Evolutionary conservation across 1,284 basidiomycete species (phyloP).

Genomic region (Irpex sp.): DNA sequence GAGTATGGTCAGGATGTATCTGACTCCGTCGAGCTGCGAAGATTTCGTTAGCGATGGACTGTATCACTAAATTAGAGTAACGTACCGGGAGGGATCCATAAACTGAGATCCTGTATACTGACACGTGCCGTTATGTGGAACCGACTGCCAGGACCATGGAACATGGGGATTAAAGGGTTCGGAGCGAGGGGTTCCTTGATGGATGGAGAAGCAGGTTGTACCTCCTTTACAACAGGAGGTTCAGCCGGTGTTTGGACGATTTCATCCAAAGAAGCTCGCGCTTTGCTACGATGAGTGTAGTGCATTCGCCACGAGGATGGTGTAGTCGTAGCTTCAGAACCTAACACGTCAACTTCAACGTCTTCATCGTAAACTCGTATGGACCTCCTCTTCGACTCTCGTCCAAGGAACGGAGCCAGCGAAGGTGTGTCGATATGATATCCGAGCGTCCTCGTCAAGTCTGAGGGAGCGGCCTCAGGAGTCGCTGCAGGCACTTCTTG

Average conservation of each 20-base stretch:
- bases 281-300: slow-evolving; percentile 42
- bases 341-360: slow-evolving; percentile 42
- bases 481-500: neutral
- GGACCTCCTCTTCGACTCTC: slow-evolving; percentile 48
- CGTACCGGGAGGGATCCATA: slow-evolving; percentile 57
- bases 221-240: neutral
- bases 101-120: slow-evolving; percentile 58
- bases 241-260: slow-evolving; percentile 13
- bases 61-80: neutral
- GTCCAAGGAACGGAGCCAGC: slow-evolving; percentile 68
- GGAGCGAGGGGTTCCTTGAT: neutral
- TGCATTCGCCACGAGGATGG: slow-evolving; percentile 35
- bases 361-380: slow-evolving; percentile 51
- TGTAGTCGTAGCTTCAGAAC: slow-evolving; percentile 9
- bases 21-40: slow-evolving; percentile 38
- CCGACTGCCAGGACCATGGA: slow-evolving; percentile 37
- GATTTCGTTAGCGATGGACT: slow-evolving; percentile 1
- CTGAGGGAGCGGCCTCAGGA: slow-evolving; percentile 21
- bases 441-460: slow-evolving; percentile 60
- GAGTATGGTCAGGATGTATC: slow-evolving; percentile 41
- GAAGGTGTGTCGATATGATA: slow-evolving; percentile 68
- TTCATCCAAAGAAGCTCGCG: slow-evolving; percentile 33
- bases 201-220: neutral
- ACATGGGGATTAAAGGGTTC: neutral
- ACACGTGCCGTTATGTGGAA: slow-evolving; percentile 69